Base-by-base conservation (phyloP, 805 yeast genomes). In the Wickerhamiella domercqiae region DNA sequence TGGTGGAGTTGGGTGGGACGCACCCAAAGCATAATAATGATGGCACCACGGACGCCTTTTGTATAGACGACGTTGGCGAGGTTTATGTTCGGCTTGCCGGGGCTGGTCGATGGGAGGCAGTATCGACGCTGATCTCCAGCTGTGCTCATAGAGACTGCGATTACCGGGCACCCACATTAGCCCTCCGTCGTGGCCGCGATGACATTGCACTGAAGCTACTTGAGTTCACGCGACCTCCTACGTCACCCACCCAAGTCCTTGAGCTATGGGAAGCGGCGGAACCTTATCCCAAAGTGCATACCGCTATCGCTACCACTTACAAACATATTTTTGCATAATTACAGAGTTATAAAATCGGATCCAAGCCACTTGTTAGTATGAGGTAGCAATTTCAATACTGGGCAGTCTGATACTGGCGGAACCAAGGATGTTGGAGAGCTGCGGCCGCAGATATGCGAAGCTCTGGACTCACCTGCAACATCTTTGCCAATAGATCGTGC, bases 401-500 rank as follows among this genome's bases (percentile, higher is more conserved):
- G n/a, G n/a, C n/a, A n/a, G n/a, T n/a, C 16, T 28, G 41, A 32
- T 29, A 75, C 49, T 82, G 93, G 39, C 74, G 76, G 54, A 82
- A 81, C 93, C 93, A 75, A 7, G 82, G 79, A 53, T 78, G 75
- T 41, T 63, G 66, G 40, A 71, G 52, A 3, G 75, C 73, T 42
- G 66, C 71, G 26, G 64, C 57, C 3, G 75, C 75, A 19, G 69
- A 57, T 9, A 71, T 59, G 37, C 77, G 58, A 42, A 56, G 55
- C 42, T 70, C 75, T 1, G 77, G 77, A 32, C 66, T 64, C 51
- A 70, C 48, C 48, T 70, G 74, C 33, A 71, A 52, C 42, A 71
- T 52, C 39, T 71, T 64, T 47, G 70, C 70, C 50, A 79, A 62
- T 48, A 79, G 60, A 48, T 78, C 78, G 47, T 78, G 61, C 7